Percentiles rank a stretch among this genome's conserved stretches.
Evolutionary conservation across 2,329 filamentous ascomycete genomes (phyloP).

Genomic region (Xylariaceae sp.): DNA sequence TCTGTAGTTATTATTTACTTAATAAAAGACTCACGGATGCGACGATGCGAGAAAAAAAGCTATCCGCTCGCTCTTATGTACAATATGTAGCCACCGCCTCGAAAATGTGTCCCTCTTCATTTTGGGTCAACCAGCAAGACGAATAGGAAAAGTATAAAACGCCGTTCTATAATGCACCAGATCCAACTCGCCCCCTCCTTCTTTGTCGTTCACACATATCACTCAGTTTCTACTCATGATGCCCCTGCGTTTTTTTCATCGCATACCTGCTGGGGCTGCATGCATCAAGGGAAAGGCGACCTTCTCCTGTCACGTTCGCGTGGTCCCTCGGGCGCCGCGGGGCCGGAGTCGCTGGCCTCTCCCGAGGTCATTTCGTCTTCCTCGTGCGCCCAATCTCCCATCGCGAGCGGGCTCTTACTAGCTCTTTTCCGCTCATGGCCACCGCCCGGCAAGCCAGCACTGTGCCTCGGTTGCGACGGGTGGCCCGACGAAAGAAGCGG

Average conservation of each 20-base stretch:
- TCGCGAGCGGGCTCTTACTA: constrained; percentile 37
- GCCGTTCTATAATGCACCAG: constrained; percentile 17
- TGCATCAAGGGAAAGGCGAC: neutral
- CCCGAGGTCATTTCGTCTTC: neutral
- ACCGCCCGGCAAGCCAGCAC: constrained; percentile 21
- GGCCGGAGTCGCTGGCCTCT: neutral
- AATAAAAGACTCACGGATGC: too few species aligned
- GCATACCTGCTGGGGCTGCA: neutral
- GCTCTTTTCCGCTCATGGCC: constrained; percentile 26
- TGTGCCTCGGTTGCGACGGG: constrained; percentile 18
- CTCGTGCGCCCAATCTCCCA: constrained; percentile 10
- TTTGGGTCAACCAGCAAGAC: neutral
- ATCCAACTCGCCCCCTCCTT: neutral
- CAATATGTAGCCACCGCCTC: neutral
- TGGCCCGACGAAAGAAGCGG: constrained; percentile 10
- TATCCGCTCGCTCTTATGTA: neutral
- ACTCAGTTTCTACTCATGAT: constrained; percentile 1
- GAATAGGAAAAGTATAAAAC: constrained; percentile 4
- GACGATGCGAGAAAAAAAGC: too few species aligned
- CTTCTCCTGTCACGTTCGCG: neutral
- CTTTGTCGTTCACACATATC: constrained; percentile 3
- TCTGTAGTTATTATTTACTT: too few species aligned
- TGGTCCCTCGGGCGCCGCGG: neutral
- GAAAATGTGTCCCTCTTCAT: neutral
- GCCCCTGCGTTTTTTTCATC: neutral